These are phyloP conservation scores for Chaetomidium leptoderma DNA, from an alignment of 495 filamentous ascomycete genomes.

Conservation along the genomic window DNA sequence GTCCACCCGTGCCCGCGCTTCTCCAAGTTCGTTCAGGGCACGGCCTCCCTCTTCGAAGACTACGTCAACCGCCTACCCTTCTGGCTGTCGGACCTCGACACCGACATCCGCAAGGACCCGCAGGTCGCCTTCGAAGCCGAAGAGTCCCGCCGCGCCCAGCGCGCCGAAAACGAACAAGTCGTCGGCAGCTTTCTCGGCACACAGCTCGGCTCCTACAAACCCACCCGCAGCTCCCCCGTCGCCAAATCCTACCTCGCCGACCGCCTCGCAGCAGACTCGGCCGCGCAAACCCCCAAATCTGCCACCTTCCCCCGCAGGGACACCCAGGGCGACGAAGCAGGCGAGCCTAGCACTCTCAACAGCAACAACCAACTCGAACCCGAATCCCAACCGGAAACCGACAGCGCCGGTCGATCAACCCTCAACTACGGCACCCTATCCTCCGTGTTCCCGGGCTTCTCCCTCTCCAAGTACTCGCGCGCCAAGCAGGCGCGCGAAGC, in stretches of 20 bases:
- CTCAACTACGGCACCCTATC: slow-evolving; percentile 48
- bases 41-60: slow-evolving; percentile 88
- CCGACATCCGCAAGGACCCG: slow-evolving; percentile 88
- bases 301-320: slow-evolving; percentile 13
- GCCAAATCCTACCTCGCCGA: slow-evolving; percentile 52
- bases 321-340: slow-evolving; percentile 17
- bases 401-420: slow-evolving; percentile 7
- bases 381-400: background rate
- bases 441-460: slow-evolving; percentile 68
- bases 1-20: slow-evolving; percentile 86
- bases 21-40: slow-evolving; percentile 94
- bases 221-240: slow-evolving; percentile 58
- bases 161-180: slow-evolving; percentile 78
- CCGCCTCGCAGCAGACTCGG: slow-evolving; percentile 38
- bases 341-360: slow-evolving; percentile 30
- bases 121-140: slow-evolving; percentile 87
- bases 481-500: slow-evolving; percentile 38
- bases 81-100: slow-evolving; percentile 87
- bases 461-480: slow-evolving; percentile 64
- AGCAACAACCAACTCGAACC: slow-evolving; percentile 11
- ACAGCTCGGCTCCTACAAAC: slow-evolving; percentile 48
- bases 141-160: slow-evolving; percentile 71
- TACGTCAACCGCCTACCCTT: slow-evolving; percentile 94
- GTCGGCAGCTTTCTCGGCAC: slow-evolving; percentile 77
- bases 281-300: slow-evolving; percentile 20